These are phyloP conservation scores for Rosa hybrid DNA, from an alignment of 331 rosid genomes.

Conservation along the genomic window DNA sequence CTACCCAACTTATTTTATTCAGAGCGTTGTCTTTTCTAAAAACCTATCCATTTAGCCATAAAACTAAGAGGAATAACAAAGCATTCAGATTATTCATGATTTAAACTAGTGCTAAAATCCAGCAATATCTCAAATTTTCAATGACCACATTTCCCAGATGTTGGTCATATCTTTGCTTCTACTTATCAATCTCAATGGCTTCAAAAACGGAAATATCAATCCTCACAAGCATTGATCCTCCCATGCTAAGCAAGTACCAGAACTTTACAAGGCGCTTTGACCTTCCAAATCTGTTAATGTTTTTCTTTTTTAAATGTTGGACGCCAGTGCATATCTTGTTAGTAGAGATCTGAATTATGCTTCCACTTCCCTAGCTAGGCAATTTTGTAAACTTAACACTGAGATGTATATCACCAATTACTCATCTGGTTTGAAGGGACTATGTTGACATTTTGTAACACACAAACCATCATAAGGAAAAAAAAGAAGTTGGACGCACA, in stretches of 20 bases:
- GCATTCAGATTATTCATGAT: background rate
- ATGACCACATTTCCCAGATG: background rate
- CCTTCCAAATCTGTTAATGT: background rate
- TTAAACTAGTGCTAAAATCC: background rate
- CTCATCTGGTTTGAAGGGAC: background rate
- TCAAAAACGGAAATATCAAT: background rate
- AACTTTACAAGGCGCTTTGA: background rate
- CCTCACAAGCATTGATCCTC: background rate
- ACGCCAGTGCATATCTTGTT: background rate
- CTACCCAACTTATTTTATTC: background rate
- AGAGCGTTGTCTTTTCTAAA: background rate
- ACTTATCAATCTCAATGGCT: background rate
- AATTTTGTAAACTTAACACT: background rate
- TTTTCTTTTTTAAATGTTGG: background rate
- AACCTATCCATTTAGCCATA: background rate
- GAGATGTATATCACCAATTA: background rate
- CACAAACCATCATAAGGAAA: background rate
- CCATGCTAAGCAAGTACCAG: background rate
- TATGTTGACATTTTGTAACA: constrained; percentile 4
- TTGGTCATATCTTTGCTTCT: background rate
- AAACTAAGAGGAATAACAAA: background rate
- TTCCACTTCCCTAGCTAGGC: background rate
- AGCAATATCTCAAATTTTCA: background rate
- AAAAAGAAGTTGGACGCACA: constrained; percentile 34
- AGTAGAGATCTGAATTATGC: background rate